Evolutionary conservation across 2,329 filamentous ascomycete genomes (phyloP).

Genomic region (Chaetomium sp.): DNA sequence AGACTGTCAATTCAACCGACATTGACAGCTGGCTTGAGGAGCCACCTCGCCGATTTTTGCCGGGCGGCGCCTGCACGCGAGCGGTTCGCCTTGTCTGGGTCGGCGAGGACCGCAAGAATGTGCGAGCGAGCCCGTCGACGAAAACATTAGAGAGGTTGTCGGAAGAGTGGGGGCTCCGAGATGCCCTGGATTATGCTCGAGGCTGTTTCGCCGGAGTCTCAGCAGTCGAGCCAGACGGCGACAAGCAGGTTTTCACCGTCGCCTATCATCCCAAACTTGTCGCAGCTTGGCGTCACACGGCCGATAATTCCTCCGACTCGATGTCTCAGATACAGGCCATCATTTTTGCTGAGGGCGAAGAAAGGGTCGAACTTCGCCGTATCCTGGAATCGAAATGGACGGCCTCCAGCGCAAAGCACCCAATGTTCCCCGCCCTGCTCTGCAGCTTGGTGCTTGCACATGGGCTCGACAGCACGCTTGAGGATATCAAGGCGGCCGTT

Average conservation of each 20-base stretch:
- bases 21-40: neutral
- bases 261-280: neutral
- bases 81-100: neutral
- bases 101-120: neutral
- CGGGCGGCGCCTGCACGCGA: neutral
- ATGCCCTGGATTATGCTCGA: neutral
- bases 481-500: conserved; percentile 40
- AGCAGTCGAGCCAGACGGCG: neutral
- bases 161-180: neutral
- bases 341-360: neutral
- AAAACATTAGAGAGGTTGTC: neutral
- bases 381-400: neutral
- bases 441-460: neutral
- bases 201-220: neutral
- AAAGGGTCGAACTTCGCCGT: neutral
- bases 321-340: neutral
- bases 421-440: neutral
- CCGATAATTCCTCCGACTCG: neutral
- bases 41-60: neutral
- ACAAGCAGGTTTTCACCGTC: neutral
- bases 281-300: neutral
- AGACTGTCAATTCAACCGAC: neutral
- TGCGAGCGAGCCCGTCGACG: neutral
- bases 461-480: conserved; percentile 42
- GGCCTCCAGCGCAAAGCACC: neutral